phyloP scores from a whole-genome alignment of 2,329 filamentous ascomycete genomes.

The Lojkania enalia region DNA sequence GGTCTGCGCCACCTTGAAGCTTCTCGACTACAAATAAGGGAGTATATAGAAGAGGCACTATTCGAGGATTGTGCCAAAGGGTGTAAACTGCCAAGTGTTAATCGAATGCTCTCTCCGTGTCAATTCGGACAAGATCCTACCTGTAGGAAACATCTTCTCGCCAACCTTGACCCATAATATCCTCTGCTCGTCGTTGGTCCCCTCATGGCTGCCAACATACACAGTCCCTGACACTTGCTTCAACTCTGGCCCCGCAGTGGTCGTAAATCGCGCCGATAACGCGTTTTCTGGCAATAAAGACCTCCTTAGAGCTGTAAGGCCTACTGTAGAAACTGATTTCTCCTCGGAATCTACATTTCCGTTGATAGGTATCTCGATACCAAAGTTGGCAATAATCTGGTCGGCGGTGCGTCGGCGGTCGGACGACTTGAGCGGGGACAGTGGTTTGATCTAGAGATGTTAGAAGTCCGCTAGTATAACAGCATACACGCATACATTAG shows the following conservation, averaged over 20 bases:
- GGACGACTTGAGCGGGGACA: constrained; percentile 67
- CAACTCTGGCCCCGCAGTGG: constrained; percentile 64
- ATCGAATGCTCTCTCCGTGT: neutral
- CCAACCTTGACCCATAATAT: constrained; percentile 67
- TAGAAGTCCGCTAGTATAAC: constrained; percentile 1
- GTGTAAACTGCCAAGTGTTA: constrained; percentile 58
- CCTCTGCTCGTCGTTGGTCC: constrained; percentile 58
- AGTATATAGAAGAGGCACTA: constrained; percentile 67
- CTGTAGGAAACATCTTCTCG: constrained; percentile 58
- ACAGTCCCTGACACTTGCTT: constrained; percentile 65
- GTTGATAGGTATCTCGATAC: constrained; percentile 52
- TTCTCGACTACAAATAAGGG: constrained; percentile 65
- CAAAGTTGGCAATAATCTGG: constrained; percentile 66
- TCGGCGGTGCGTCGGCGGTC: constrained; percentile 69
- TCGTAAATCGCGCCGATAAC: constrained; percentile 66
- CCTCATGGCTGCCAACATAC: constrained; percentile 62
- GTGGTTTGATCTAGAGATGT: constrained; percentile 63
- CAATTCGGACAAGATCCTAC: constrained; percentile 18
- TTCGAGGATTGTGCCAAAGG: constrained; percentile 64
- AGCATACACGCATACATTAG: constrained; percentile 48
- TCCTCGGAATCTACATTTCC: constrained; percentile 46
- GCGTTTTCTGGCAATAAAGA: constrained; percentile 65
- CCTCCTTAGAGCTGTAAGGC: constrained; percentile 58
- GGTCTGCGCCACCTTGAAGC: constrained; percentile 65
- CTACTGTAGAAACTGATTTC: constrained; percentile 46